These are phyloP conservation scores for Ceratobasidium sp. DNA, from an alignment of 1,284 basidiomycete species.

Conservation along the genomic window DNA sequence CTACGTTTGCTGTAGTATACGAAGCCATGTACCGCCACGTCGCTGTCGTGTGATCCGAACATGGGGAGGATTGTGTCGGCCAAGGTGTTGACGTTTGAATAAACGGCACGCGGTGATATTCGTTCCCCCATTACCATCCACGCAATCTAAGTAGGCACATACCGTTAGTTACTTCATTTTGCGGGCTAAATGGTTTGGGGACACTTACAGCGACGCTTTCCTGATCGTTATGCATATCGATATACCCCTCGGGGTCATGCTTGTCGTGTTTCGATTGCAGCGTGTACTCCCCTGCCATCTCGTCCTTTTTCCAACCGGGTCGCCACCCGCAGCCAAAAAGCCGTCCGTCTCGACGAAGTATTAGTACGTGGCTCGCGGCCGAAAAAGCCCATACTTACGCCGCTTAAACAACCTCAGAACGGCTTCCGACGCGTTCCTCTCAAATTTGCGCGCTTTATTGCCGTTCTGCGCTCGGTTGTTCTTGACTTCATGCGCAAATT, in stretches of 20 bases:
- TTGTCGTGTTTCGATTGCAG: neutral
- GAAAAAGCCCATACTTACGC: no score
- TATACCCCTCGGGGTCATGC: neutral
- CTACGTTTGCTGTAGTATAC: neutral
- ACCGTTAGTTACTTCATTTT: no score
- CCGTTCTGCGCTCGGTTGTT: constrained; percentile 10
- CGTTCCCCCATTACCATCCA: constrained; percentile 6
- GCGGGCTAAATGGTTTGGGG: neutral
- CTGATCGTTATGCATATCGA: constrained; percentile 4
- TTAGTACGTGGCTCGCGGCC: neutral
- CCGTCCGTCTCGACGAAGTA: neutral
- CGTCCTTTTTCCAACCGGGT: neutral
- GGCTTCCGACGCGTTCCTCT: neutral
- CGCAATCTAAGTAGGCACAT: neutral
- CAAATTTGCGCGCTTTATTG: neutral
- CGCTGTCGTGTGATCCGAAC: constrained; percentile 20
- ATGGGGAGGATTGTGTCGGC: neutral
- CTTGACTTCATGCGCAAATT: constrained; percentile 15
- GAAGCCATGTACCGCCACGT: constrained; percentile 1
- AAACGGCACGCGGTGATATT: constrained; percentile 9
- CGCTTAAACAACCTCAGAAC: neutral
- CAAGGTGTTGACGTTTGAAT: neutral
- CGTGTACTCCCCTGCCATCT: neutral
- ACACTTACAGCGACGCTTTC: neutral
- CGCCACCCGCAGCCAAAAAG: constrained; percentile 9